Base-by-base conservation (phyloP, 2,329 filamentous ascomycete genomes). In the Arthroderma sp. region DNA sequence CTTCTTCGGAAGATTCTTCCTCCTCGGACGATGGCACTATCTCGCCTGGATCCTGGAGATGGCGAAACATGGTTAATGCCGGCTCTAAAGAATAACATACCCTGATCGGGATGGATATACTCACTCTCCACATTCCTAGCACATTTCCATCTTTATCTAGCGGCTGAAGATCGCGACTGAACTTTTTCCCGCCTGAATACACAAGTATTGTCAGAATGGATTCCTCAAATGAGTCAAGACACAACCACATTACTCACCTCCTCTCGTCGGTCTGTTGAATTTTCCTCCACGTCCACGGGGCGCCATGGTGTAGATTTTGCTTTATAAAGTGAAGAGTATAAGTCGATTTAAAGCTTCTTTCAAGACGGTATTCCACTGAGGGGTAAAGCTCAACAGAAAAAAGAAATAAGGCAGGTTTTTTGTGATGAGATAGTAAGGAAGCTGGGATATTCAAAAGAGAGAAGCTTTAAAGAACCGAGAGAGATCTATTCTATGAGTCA, bases 211-310 rank as follows among this genome's bases (percentile, higher is more conserved):
- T 48, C 42, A 40, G 22, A 40, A 40, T 40, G n/a, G 10, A 10
- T 9, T 40, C 15, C 15, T 36, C 10, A 29, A 28, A 42, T 11
- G 41, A 43, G 37, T 9, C 38, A 40, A 29, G 29, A 30, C 29
- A 32, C n/a, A 45, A 30, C 29, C 29, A 43, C 40, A 15, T 38
- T 49, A 53, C 75, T 56, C 68, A 89, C 89, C 88, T 74, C 89
- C 89, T 68, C 89, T 77, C 56, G 86, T 87, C 54, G 83, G 86
- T 72, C 95, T 96, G 71, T 80, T 84, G 66, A 89, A 94, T 70
- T 96, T 96, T 67, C 88, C 86, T 58, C 83, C 87, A 61, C 88
- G 83, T 56, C 86, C 87, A 62, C 86, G 63, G 48, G 65, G 66
- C 36, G 66, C 56, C 66, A 69, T 69, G 29, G 36, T 58, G 33